phyloP scores from a whole-genome alignment of 805 yeast species.

The Grigorovia yakushimaensis region DNA sequence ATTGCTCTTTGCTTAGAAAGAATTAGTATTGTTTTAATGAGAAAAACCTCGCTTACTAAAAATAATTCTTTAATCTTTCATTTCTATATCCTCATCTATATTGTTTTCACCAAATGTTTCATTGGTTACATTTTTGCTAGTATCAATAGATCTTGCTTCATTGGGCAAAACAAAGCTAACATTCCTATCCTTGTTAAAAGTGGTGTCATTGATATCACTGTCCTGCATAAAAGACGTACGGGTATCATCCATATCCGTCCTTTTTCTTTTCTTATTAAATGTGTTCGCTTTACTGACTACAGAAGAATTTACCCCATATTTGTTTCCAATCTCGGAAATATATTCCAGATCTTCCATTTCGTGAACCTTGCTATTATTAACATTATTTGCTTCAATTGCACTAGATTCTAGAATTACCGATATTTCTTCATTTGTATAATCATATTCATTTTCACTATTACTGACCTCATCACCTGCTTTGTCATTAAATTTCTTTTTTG shows the following conservation, averaged over 20 bases:
- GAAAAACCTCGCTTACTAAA: no score
- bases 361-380: not conserved
- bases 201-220: not conserved
- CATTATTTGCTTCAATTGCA: slow-evolving; percentile 2
- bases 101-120: not conserved
- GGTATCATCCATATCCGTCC: slow-evolving; percentile 7
- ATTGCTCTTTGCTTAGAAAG: no score
- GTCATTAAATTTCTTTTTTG: slow-evolving; percentile 3
- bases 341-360: not conserved
- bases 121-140: not conserved
- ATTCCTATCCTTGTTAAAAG: slow-evolving; percentile 1
- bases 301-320: no score
- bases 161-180: slow-evolving; percentile 9
- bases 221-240: not conserved
- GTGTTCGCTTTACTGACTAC: not conserved
- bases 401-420: slow-evolving; percentile 14
- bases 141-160: not conserved
- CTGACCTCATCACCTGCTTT: not conserved
- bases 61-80: slow-evolving; percentile 1
- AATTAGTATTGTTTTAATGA: no score
- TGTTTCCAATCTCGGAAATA: not conserved
- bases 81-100: slow-evolving; percentile 2
- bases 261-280: slow-evolving; percentile 7
- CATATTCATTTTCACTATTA: not conserved
- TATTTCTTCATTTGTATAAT: slow-evolving; percentile 13